A percentile compares a stretch with the other conserved stretches of the same genome.
phyloP scores from a whole-genome alignment of 2,329 filamentous ascomycete genomes.

The Colletotrichum limetticola region DNA sequence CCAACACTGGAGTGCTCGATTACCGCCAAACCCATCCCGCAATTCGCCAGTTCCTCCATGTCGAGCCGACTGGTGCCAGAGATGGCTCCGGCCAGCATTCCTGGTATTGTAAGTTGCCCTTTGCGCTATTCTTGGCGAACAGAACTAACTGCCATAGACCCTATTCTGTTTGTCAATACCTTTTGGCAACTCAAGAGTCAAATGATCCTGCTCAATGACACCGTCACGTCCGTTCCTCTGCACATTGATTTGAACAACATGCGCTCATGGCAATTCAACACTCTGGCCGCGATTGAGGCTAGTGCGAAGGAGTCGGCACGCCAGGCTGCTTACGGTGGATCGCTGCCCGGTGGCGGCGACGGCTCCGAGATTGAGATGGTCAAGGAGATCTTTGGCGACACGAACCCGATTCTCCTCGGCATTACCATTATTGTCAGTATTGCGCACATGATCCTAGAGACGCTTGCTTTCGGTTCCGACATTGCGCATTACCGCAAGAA shows the following conservation, averaged over 20 bases:
- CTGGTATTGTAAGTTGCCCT: constrained; percentile 76
- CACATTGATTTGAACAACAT: constrained; percentile 87
- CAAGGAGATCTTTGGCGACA: constrained; percentile 94
- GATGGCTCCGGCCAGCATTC: constrained; percentile 87
- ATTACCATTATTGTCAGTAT: constrained; percentile 88
- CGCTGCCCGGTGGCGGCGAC: constrained; percentile 82
- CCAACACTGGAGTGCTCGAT: constrained; percentile 77
- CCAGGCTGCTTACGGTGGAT: constrained; percentile 79
- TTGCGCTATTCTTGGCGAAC: background rate
- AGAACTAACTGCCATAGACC: constrained; percentile 56
- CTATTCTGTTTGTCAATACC: constrained; percentile 90
- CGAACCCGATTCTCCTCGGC: constrained; percentile 88
- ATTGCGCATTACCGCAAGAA: constrained; percentile 99
- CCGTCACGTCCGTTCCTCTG: constrained; percentile 82
- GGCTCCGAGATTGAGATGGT: constrained; percentile 96
- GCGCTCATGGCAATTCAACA: constrained; percentile 88
- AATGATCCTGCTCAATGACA: constrained; percentile 92
- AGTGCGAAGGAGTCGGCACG: constrained; percentile 85
- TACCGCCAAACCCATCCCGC: constrained; percentile 78
- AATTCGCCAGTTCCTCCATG: constrained; percentile 78
- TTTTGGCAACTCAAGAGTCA: constrained; percentile 96
- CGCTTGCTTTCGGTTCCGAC: constrained; percentile 95
- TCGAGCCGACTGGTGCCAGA: constrained; percentile 83
- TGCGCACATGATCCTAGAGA: constrained; percentile 94
- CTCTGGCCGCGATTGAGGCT: constrained; percentile 86